Percentiles rank a stretch among this genome's conserved stretches.
Conservation (phyloP, 2,329 filamentous ascomycete genomes). For the Epichloe amarillans region DNA sequence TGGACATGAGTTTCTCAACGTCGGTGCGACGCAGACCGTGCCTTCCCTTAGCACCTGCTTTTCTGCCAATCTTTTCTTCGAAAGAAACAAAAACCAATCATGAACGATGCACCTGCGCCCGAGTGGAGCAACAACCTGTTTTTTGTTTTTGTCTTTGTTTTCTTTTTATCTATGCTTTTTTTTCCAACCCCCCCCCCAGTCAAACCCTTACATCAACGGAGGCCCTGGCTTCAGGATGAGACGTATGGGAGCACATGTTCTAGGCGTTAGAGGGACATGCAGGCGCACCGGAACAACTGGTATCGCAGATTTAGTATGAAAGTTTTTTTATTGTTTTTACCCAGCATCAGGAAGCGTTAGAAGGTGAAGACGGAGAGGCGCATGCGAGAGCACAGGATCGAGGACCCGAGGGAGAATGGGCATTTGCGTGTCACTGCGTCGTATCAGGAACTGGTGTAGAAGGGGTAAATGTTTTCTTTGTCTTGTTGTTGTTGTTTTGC, state of each 20-base stretch:
- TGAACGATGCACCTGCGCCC: no score
- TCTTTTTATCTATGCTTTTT: not conserved
- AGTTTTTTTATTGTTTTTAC: not conserved
- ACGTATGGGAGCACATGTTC: not conserved
- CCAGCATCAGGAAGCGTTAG: constrained; percentile 1
- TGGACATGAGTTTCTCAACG: no score
- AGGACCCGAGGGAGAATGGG: not conserved
- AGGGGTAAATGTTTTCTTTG: not conserved
- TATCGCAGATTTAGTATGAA: not conserved
- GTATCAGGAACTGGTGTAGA: not conserved
- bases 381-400: not conserved
- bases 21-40: no score
- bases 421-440: not conserved
- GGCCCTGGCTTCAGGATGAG: not conserved
- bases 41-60: not conserved
- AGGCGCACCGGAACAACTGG: not conserved
- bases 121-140: not conserved
- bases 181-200: not conserved
- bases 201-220: not conserved
- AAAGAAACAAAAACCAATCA: no score
- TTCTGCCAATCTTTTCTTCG: no score
- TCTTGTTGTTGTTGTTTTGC: no score
- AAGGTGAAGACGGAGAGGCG: not conserved
- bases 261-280: not conserved
- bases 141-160: not conserved